Base-by-base conservation (phyloP, 108 stramenopile genomes). In the Nitzschia putrida region DNA sequence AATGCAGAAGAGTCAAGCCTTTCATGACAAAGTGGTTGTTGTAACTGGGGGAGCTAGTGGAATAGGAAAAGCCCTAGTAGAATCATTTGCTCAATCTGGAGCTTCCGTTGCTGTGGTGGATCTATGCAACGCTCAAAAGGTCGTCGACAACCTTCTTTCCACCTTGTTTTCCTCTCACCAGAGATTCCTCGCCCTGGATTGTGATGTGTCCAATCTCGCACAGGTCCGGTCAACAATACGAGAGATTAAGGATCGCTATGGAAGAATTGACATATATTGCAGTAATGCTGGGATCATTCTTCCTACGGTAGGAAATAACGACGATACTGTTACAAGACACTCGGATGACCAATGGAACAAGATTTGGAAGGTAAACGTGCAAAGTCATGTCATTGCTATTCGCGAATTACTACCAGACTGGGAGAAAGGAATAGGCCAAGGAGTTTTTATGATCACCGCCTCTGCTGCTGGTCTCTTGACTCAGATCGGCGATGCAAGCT, bases 1-100 rank as follows among this genome's bases (percentile, higher is more conserved):
- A 34, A 34, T 34, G 29, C 29, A 34, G 29, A 34, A 34, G 29
- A 34, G 29, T 4, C 1, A 34, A 34, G 4, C 1, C 3, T 49
- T 80, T 65, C 41, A 37, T n/a, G 74, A 64, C 44, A 75, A 80
- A 47, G 38, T 76, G 8, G 74, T 74, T 16, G 65, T 80, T 12
- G 60, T 80, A 7, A 80, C 80, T 3, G 80, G 80, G 8, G 80
- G 75, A 13, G 75, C 71, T 21, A 58, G 57, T 50, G 80, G 80
- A 0, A 80, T 80, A 40, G 80, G 80, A 20, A 53, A 60, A 40
- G 34, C 75, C 14, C 53, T 80, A 39, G 74, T 68, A 20, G 40
- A 67, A 40, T 70, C 64, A 14, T 71, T 80, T 61, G 71, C 43
- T 11, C n/a, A 8, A 51, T 23, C 69, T 8, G 80, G 80, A 8